Conservation (phyloP, 805 yeast genomes). For the Clavispora fructus region DNA sequence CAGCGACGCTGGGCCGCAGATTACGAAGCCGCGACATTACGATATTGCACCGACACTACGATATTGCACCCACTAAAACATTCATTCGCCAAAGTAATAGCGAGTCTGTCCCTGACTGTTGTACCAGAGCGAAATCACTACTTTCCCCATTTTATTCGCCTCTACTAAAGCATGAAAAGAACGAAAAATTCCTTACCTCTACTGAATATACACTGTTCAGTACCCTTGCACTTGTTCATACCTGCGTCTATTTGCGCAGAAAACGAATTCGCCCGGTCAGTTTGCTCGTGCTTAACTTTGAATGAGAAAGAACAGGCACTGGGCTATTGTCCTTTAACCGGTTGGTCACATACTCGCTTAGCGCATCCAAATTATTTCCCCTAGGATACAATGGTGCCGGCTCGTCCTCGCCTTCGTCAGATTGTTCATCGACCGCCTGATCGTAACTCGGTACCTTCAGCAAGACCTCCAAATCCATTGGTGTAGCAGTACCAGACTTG, state of each 20-base stretch:
- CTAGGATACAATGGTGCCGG: conserved; percentile 18
- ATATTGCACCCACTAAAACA: too few species aligned
- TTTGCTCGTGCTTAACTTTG: background rate
- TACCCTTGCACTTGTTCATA: too few species aligned
- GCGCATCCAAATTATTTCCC: background rate
- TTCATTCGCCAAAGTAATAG: too few species aligned
- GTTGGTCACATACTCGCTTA: background rate
- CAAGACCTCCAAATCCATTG: conserved; percentile 21
- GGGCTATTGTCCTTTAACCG: background rate
- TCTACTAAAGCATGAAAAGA: too few species aligned
- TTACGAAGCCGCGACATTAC: too few species aligned
- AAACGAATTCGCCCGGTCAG: background rate
- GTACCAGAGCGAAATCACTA: too few species aligned
- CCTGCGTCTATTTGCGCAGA: background rate
- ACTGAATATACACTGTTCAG: too few species aligned
- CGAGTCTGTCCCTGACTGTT: too few species aligned
- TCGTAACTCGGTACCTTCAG: conserved; percentile 35
- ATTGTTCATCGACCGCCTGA: conserved; percentile 37
- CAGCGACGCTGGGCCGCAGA: too few species aligned
- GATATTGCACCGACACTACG: too few species aligned
- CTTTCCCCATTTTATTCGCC: too few species aligned
- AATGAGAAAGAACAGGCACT: background rate
- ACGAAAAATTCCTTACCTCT: too few species aligned
- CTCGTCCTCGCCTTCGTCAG: conserved; percentile 15
- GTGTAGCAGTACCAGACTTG: conserved; percentile 7